These are phyloP conservation scores for Cephaloascus albidus DNA, from an alignment of 805 yeast species.

Conservation along the genomic window DNA sequence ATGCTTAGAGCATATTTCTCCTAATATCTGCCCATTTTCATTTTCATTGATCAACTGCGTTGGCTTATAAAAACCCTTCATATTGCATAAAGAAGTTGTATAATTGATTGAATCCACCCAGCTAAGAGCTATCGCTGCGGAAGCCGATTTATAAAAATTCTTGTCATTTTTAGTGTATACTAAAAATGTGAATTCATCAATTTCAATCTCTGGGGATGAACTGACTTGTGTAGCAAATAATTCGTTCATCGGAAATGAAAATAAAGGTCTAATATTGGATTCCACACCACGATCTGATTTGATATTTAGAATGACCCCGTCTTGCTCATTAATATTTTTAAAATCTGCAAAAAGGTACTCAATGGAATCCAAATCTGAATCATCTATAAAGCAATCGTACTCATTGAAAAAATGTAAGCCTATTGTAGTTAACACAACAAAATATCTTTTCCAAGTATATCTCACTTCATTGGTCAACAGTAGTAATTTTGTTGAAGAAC, in stretches of 20 bases:
- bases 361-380: slow-evolving; percentile 8
- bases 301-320: slow-evolving; percentile 16
- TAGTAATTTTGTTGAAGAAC: not conserved
- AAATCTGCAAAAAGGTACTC: slow-evolving; percentile 15
- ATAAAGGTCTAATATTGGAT: slow-evolving; percentile 1
- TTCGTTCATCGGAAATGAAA: slow-evolving; percentile 1
- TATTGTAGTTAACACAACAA: slow-evolving; percentile 38
- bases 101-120: not conserved
- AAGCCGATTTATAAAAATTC: slow-evolving; percentile 21
- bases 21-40: not conserved
- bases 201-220: slow-evolving; percentile 1
- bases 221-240: slow-evolving; percentile 2
- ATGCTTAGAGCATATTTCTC: not conserved
- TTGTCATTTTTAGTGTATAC: slow-evolving; percentile 16
- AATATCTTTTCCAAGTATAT: slow-evolving; percentile 32
- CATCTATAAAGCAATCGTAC: slow-evolving; percentile 18
- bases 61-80: not conserved
- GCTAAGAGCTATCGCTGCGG: slow-evolving; percentile 14
- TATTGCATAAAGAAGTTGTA: not conserved
- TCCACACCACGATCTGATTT: slow-evolving; percentile 4
- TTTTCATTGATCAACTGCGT: not conserved
- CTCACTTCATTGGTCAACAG: slow-evolving; percentile 10
- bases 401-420: slow-evolving; percentile 39
- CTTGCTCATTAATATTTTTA: slow-evolving; percentile 16
- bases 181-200: slow-evolving; percentile 15